Evolutionary conservation across 1,284 basidiomycete species (phyloP), one percentile per base, ranked within the genome.

Genomic region (Butyriboletus pseudospeciosus): DNA sequence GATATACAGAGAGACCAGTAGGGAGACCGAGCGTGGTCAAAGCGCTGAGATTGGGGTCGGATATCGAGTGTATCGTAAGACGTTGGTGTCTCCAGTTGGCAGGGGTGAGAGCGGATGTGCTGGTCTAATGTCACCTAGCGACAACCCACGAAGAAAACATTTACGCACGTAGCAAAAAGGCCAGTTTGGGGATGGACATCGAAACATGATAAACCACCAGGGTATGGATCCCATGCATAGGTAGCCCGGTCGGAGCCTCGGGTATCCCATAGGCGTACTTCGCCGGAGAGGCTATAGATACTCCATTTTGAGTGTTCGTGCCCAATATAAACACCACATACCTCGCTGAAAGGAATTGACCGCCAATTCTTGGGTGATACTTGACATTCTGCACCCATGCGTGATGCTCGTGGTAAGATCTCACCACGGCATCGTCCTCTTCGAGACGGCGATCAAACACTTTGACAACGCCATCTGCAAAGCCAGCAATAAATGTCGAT

Each of bases 341-440:
- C 93, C 90, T 88, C 39, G 91, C 94, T n/a, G 94, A 94, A 12
- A 98, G 74, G 60, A 98, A 82, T 64, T 96, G 92, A 17, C 81
- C 79, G 23, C 79, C 75, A 8, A 83, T 77, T 4, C 80, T 83
- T 12, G 88, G 84, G 73, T 98, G 91, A 77, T 94, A 89, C 60
- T 87, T 85, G 35, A 95, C 90, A 61, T 89, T 93, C 70, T 94
- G 92, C 20, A 98, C 85, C 94, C 95, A 98, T 10, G 90, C 84
- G 35, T 82, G 79, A 73, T 99, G 96, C 48, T 92, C 87, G 44
- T 82, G 76, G 71, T 91, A 98, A 5, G 85, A 82, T 46, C 90
- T 77, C 7, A 96, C 88, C 41, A 95, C 84, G n/a, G 90, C 83
- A 54, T 92, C 84, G 20, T 93, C 87, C 51, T 92, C 87, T 56